Conservation (phyloP, 768 basidiomycete species). For the Hemileccinum impolitum region DNA sequence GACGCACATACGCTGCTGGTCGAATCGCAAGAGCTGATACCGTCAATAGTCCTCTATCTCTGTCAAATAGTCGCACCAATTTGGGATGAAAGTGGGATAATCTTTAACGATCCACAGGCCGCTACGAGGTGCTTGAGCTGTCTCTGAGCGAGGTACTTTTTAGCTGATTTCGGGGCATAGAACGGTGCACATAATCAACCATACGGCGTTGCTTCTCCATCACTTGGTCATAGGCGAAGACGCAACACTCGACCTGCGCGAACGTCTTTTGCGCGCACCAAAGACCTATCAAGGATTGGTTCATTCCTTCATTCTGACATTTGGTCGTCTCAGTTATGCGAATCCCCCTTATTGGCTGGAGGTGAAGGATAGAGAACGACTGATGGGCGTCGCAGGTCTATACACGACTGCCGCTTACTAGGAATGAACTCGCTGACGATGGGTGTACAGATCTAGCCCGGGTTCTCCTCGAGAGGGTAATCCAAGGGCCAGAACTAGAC, state of each 20-base stretch:
- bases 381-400: conserved; percentile 50
- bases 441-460: conserved; percentile 48
- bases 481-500: conserved; percentile 71
- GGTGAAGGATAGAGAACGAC: conserved; percentile 34
- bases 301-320: conserved; percentile 72
- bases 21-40: conserved; percentile 56
- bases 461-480: conserved; percentile 61
- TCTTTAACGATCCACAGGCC: conserved; percentile 36
- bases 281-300: conserved; percentile 58
- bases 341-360: conserved; percentile 62
- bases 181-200: conserved; percentile 46
- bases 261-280: conserved; percentile 54
- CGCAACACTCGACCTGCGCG: conserved; percentile 49
- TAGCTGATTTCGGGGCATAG: conserved; percentile 33
- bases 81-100: conserved; percentile 61
- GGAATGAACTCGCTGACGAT: conserved; percentile 3
- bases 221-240: conserved; percentile 54
- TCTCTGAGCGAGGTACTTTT: not conserved
- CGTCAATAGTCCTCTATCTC: conserved; percentile 59
- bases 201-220: conserved; percentile 58
- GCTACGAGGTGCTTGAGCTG: conserved; percentile 20
- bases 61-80: conserved; percentile 50
- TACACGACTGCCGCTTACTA: not conserved
- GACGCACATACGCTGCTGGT: conserved; percentile 38
- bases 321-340: conserved; percentile 72